These are phyloP conservation scores for Auricularia sp. DNA, from an alignment of 768 basidiomycete species.

Conservation along the genomic window DNA sequence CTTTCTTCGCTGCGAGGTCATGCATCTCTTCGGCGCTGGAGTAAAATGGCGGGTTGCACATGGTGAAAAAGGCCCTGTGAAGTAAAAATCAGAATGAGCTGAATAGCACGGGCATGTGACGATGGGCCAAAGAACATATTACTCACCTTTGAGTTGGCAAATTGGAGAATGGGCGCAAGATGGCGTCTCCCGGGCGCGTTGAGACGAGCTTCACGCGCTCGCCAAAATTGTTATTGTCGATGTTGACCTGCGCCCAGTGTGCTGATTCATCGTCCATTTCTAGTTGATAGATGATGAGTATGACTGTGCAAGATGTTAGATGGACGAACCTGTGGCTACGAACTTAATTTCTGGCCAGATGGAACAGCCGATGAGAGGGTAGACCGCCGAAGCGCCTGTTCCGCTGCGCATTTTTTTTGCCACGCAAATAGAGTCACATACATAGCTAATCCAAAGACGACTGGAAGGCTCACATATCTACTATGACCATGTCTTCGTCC, in stretches of 20 bases:
- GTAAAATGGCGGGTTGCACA: constrained; percentile 98
- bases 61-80: constrained; percentile 60
- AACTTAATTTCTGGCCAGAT: constrained; percentile 47
- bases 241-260: constrained; percentile 42
- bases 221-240: constrained; percentile 44
- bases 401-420: constrained; percentile 38
- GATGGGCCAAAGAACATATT: too few relatives aligned
- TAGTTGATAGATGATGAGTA: constrained; percentile 17
- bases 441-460: not conserved
- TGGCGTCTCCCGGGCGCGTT: constrained; percentile 20
- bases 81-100: not conserved
- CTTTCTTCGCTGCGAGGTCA: constrained; percentile 51
- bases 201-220: constrained; percentile 39
- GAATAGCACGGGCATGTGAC: not conserved
- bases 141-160: not conserved
- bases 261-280: constrained; percentile 66
- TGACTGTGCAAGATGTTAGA: not conserved
- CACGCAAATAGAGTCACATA: too few relatives aligned
- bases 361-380: constrained; percentile 63
- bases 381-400: constrained; percentile 85
- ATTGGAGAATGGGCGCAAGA: constrained; percentile 35
- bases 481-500: not conserved
- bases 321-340: constrained; percentile 51
- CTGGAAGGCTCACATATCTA: constrained; percentile 58
- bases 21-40: constrained; percentile 57